These are phyloP conservation scores for Gymnopilus dilepis DNA, from an alignment of 768 basidiomycete species.

Conservation along the genomic window DNA sequence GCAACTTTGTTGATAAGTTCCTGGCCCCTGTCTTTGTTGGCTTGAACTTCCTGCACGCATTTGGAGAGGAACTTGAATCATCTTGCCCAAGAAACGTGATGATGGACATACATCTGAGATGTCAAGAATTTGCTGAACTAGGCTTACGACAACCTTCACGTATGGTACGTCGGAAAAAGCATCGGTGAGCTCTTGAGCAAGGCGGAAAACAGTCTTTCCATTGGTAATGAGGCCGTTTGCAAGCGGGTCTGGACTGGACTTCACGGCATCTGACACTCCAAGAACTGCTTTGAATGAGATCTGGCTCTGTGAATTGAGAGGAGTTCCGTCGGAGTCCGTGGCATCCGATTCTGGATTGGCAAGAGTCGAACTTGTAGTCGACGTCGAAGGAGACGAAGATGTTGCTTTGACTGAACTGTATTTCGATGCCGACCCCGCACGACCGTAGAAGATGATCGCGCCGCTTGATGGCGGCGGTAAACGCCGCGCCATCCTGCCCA, in stretches of 20 bases:
- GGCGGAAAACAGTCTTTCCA: neutral
- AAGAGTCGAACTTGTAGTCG: conserved; percentile 5
- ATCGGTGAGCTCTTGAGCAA: conserved; percentile 22
- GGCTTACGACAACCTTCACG: conserved; percentile 28
- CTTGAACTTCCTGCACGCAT: conserved; percentile 26
- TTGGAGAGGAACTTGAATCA: neutral
- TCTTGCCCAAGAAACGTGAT: no score
- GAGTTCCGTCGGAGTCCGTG: neutral
- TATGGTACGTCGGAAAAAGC: conserved; percentile 32
- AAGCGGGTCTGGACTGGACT: neutral
- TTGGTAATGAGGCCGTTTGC: neutral
- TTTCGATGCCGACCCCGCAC: neutral
- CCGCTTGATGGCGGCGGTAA: conserved; percentile 24
- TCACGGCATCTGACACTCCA: neutral
- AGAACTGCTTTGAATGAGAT: neutral
- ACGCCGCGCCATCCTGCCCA: conserved; percentile 22
- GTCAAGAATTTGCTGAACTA: conserved; percentile 31
- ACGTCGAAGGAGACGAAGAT: neutral
- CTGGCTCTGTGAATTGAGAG: neutral
- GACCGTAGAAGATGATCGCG: conserved; percentile 32
- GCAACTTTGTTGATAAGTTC: conserved; percentile 32
- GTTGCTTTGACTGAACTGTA: no score
- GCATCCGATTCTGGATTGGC: neutral
- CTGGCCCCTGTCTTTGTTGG: conserved; percentile 25
- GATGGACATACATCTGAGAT: conserved; percentile 29